Base-by-base conservation (phyloP, 768 basidiomycete genomes). In the Nidularia pulvinata region DNA sequence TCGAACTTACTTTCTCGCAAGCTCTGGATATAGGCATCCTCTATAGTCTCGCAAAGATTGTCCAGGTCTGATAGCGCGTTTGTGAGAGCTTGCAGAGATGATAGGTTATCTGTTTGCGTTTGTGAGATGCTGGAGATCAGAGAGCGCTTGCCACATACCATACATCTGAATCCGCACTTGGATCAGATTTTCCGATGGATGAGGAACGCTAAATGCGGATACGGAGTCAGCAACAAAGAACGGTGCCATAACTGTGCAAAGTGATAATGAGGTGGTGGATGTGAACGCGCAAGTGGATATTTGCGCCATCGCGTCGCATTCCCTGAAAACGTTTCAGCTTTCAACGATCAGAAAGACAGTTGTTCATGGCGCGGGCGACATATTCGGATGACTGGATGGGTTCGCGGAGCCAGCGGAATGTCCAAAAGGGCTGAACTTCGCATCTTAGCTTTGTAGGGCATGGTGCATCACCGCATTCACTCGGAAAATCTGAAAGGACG, bases 141-240 rank as follows among this genome's bases (percentile, higher is more conserved):
- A 19, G 9, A 49, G 50, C 10, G 22, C 4, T 14, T 25, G 19
- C 4, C 30, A 78, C 94, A 57, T 62, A 98, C 95, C 95, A 61
- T 98, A 97, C 96, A 98, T 98, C 82, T 98, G 96, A 55, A 98
- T 93, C n/a, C 97, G 91, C 30, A 98, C 75, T 63, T 98, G 92
- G 62, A 99, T 97, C 61, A 90, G 87, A 60, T 93, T 91, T 76
- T 99, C 97, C 7, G 96, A 97, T 3, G 97, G 97, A 75, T 98
- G 97, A 2, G 97, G 97, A 34, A 83, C 89, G 61, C 91, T 93
- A 60, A 1, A 51, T 22, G 49, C 37, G 37, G 37, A 46, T 22
- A 39, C 16, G n/a, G n/a, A 33, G 30, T 57, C 50, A 52, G 46
- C 30, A 14, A 30, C 32, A 43, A 33, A 57, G 37, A 42, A 49